Evolutionary conservation across 1,139 yeast genomes (phyloP), one percentile per base, ranked within the genome.

Genomic region (Hemisphaericaspora lyxosophila): DNA sequence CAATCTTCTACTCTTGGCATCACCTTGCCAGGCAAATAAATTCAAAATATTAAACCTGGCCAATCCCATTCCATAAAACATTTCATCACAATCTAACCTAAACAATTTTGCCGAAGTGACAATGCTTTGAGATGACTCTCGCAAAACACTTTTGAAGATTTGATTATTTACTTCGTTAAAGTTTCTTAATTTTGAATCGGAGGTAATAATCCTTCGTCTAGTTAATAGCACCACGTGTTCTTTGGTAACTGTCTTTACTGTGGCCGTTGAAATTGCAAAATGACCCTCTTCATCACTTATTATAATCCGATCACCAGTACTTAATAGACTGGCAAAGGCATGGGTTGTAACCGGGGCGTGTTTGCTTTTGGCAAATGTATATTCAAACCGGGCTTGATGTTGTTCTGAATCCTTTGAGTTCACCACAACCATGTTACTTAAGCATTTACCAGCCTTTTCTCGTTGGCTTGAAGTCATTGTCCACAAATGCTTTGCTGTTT

Each of bases 251-350:
- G 60, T 52, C 8, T 67, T 59, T 4, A 89, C 68, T 34, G 59
- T 60, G 0, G 95, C 96, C 40, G 70, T 70, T 2, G 89, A 79
- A 20, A 89, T 54, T 0, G 88, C 85, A 57, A 82, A 82, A 56
- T 84, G 89, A 1, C 96, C 96, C 0, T 60, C 49, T 50, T 86
- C 95, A 55, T 87, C 96, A 51, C 96, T 87, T 1, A 89, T 66
- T 16, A 85, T 70, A 2, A 90, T 75, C 27, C 77, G 60, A 53
- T 84, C 92, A 5, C 26, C 34, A 9, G 23, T 18, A n/a, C 17
- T 18, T 11, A 28, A 14, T 15, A 9, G 23, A 18, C 3, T n/a
- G 15, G 5, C 15, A 28, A 28, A 22, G 29, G 13, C 2, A 12
- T 5, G 11, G 33, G n/a, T n/a, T n/a, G n/a, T n/a, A n/a, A 27